These are phyloP conservation scores for Saccharomyces uvarum DNA, from an alignment of 1,139 yeast genomes.

Conservation along the genomic window DNA sequence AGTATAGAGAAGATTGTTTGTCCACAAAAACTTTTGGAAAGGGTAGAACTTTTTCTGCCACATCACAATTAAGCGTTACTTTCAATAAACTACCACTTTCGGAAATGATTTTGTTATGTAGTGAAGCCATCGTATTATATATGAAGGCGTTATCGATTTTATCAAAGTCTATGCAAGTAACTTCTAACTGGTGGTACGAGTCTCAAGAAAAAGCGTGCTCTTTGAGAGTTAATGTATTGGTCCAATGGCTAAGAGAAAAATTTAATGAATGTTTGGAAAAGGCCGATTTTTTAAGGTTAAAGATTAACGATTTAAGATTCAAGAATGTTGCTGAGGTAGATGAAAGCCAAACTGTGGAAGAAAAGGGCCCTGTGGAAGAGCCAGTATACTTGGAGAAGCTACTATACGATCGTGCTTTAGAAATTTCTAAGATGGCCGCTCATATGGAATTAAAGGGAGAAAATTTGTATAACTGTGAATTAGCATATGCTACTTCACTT, in stretches of 20 bases:
- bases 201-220: slow-evolving; percentile 36
- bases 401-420: slow-evolving; percentile 86
- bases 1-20: neutral
- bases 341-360: slow-evolving; percentile 6
- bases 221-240: slow-evolving; percentile 60
- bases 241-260: slow-evolving; percentile 85
- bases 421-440: slow-evolving; percentile 87
- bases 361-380: slow-evolving; percentile 8
- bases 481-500: slow-evolving; percentile 81
- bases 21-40: neutral
- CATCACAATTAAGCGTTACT: slow-evolving; percentile 12
- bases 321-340: neutral
- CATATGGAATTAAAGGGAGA: slow-evolving; percentile 74
- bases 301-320: slow-evolving; percentile 12
- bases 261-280: slow-evolving; percentile 84
- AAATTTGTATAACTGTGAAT: slow-evolving; percentile 71
- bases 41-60: neutral
- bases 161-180: slow-evolving; percentile 78
- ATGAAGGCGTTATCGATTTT: slow-evolving; percentile 74
- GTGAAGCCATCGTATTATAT: slow-evolving; percentile 76
- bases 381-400: slow-evolving; percentile 67
- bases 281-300: slow-evolving; percentile 58
- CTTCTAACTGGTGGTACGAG: slow-evolving; percentile 82
- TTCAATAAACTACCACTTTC: slow-evolving; percentile 42
- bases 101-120: slow-evolving; percentile 20